Conservation (phyloP, 192 early-diverging fungal species). For the Podila horticola region DNA sequence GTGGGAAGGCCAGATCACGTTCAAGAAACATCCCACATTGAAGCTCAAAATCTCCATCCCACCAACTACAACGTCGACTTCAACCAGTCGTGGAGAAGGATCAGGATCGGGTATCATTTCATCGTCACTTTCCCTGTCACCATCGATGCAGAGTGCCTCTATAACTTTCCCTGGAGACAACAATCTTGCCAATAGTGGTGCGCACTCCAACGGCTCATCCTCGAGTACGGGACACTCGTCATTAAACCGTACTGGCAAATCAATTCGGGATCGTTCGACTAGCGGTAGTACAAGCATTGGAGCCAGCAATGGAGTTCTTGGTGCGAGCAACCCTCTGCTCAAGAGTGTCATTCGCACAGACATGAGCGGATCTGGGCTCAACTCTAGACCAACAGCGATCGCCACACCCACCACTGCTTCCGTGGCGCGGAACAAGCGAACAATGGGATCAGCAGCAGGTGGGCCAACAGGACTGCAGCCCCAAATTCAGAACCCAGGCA, state of each 20-base stretch:
- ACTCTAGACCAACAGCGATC: conserved; percentile 12
- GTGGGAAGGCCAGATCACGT: conserved; percentile 70
- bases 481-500: too few relatives aligned
- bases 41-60: conserved; percentile 68
- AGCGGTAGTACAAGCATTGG: conserved; percentile 3
- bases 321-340: neutral
- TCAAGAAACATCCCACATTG: conserved; percentile 75
- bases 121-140: neutral
- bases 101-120: neutral
- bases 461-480: neutral
- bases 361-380: neutral
- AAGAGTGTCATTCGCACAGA: conserved; percentile 35
- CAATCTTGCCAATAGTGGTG: too few relatives aligned
- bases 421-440: conserved; percentile 16
- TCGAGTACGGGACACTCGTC: too few relatives aligned
- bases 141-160: neutral
- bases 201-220: too few relatives aligned
- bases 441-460: neutral
- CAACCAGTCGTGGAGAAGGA: neutral
- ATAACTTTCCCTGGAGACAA: too few relatives aligned
- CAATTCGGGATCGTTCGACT: conserved; percentile 30
- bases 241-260: conserved; percentile 27
- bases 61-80: conserved; percentile 20
- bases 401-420: conserved; percentile 28
- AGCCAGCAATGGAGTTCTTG: conserved; percentile 3